A percentile compares a stretch with the other conserved stretches of the same genome.
phyloP scores from a whole-genome alignment of 2,329 filamentous ascomycete genomes.

The Exophiala viscosa region DNA sequence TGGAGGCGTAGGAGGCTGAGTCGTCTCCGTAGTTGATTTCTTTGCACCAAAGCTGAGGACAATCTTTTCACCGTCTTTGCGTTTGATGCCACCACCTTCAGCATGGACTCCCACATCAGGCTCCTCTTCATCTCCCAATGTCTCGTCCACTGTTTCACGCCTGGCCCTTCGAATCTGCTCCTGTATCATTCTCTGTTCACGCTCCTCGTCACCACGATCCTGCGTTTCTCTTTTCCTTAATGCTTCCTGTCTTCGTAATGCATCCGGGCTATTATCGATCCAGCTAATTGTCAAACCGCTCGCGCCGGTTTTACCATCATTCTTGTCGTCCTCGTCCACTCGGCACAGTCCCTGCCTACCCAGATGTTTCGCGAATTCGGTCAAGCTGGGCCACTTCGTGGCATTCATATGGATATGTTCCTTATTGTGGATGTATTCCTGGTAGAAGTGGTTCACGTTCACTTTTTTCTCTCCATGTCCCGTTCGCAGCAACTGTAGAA shows the following conservation, averaged over 20 bases:
- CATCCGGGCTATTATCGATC: conserved; percentile 88
- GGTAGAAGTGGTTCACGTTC: conserved; percentile 89
- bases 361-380: conserved; percentile 83
- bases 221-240: conserved; percentile 77
- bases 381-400: conserved; percentile 81
- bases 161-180: conserved; percentile 79
- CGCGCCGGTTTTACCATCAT: conserved; percentile 23
- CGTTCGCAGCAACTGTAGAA: conserved; percentile 71
- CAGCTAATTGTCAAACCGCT: conserved; percentile 68
- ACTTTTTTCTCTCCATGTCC: conserved; percentile 88
- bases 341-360: conserved; percentile 82
- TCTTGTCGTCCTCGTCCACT: conserved; percentile 87
- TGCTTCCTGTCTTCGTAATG: conserved; percentile 73
- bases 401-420: conserved; percentile 92
- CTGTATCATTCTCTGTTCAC: conserved; percentile 76
- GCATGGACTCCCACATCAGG: conserved; percentile 40
- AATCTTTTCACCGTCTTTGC: conserved; percentile 71
- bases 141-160: conserved; percentile 52
- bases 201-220: conserved; percentile 85
- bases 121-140: conserved; percentile 41
- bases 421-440: conserved; percentile 84
- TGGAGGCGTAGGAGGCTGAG: conserved; percentile 29
- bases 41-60: conserved; percentile 62
- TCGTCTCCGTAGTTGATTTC: conserved; percentile 26
- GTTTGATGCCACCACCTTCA: conserved; percentile 44